A percentile compares a stretch with the other conserved stretches of the same genome.
Evolutionary conservation across 345 rosid genomes (phyloP).

Genomic region (Corchorus capsularis): DNA sequence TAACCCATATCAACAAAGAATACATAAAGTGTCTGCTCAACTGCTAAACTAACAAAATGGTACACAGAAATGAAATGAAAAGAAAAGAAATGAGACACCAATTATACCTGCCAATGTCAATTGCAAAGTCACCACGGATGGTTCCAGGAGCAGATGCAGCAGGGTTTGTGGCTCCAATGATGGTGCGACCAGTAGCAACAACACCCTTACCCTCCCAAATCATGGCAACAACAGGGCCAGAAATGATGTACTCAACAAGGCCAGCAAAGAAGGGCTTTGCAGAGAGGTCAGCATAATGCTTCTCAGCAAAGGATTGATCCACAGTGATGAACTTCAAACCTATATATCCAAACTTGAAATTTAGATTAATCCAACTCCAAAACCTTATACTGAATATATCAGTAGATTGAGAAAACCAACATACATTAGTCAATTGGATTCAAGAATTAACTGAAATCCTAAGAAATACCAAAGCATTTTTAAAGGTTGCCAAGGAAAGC

Average conservation of each 20-base stretch:
- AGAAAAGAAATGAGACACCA: neutral
- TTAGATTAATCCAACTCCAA: neutral
- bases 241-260: slow-evolving; percentile 86
- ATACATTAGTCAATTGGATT: neutral
- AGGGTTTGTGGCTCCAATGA: slow-evolving; percentile 99
- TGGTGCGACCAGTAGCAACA: slow-evolving; percentile 81
- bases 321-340: slow-evolving; percentile 81
- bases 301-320: slow-evolving; percentile 81
- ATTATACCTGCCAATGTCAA: slow-evolving; percentile 80
- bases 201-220: slow-evolving; percentile 94
- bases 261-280: slow-evolving; percentile 86
- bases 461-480: neutral
- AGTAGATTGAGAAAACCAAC: neutral
- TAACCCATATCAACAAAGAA: neutral
- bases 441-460: neutral
- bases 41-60: neutral
- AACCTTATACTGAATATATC: neutral
- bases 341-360: slow-evolving; percentile 17
- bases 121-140: slow-evolving; percentile 89
- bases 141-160: slow-evolving; percentile 90
- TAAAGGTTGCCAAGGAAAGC: neutral
- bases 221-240: slow-evolving; percentile 98
- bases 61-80: neutral
- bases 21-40: neutral
- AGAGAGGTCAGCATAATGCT: slow-evolving; percentile 79